Base-by-base conservation (phyloP, 225 moss, liverwort and hornwort genomes). In the Polytrichum commune region DNA sequence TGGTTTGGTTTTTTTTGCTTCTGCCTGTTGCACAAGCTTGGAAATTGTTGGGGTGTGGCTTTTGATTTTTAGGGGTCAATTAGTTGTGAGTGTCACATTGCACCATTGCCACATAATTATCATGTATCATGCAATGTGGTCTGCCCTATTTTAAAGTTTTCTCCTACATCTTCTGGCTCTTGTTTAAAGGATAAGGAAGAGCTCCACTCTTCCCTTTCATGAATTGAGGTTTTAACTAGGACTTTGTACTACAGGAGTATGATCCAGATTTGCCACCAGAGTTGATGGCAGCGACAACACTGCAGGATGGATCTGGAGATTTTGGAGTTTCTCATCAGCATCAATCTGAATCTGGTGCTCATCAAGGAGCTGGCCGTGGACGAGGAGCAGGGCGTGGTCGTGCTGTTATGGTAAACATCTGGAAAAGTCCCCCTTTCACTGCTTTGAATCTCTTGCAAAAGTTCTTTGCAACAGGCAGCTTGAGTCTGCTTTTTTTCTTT, bases 211-310 rank as follows among this genome's bases (percentile, higher is more conserved):
- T 35, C 2, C 35, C 8, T 35, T n/a, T 5, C 35, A 32, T 54
- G 25, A 27, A 20, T 71, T 46, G 46, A 46, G 46, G 46, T 46
- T 13, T 16, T 46, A 16, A 46, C 13, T 46, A 3, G 46, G 16
- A 16, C 16, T 46, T 46, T 46, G 46, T 46, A 73, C 33, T 55
- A 72, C 93, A 94, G 98, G 92, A 98, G 54, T 98, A 87, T 78
- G 98, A 98, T 89, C 98, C 98, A 76, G 98, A 98, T 76, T 80
- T 98, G 62, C 98, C 98, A 30, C 98, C 95, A 71, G 98, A 98
- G 76, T 84, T 98, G 68, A 90, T 93, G 82, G 98, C 98, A 74
- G 95, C 95, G 2, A 79, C 93, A 79, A 90, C 87, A 32, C 77
- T 91, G 79, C 98, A 95, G 76, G 97, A 98, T 56, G 83, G 73